Percentiles rank a stretch among this genome's conserved stretches.
Evolutionary conservation across 306 rosid species (phyloP).

Genomic region (Gastrolobium villosum): DNA sequence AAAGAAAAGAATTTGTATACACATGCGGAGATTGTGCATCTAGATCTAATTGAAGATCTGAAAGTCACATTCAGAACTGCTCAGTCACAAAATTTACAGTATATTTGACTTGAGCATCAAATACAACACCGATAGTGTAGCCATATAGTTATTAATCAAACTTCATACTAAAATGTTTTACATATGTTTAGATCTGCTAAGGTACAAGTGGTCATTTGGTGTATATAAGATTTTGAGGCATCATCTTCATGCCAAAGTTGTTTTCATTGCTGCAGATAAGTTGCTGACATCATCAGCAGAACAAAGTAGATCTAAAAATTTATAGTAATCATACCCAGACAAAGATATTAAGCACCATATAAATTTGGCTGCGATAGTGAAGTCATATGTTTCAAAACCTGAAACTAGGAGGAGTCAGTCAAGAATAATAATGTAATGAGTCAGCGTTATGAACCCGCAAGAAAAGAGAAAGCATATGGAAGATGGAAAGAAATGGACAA

Average conservation of each 20-base stretch:
- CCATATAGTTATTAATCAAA: slow-evolving; percentile 4
- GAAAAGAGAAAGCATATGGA: no score
- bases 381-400: slow-evolving; percentile 38
- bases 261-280: neutral
- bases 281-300: slow-evolving; percentile 23
- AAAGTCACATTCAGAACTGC: neutral
- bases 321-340: neutral
- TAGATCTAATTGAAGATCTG: neutral
- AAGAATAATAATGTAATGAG: slow-evolving; percentile 8
- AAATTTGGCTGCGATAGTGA: slow-evolving; percentile 26
- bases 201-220: slow-evolving; percentile 27
- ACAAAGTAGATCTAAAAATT: slow-evolving; percentile 14
- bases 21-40: slow-evolving; percentile 25
- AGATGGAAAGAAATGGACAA: no score
- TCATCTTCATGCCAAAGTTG: neutral
- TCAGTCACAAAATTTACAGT: neutral
- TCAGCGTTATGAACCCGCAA: no score
- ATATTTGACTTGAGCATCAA: slow-evolving; percentile 1
- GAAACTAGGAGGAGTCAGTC: slow-evolving; percentile 17
- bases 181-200: neutral
- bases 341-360: slow-evolving; percentile 28
- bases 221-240: neutral
- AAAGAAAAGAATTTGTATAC: slow-evolving; percentile 22
- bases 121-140: neutral
- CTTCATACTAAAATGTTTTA: neutral